Percentiles rank a stretch among this genome's conserved stretches.
Evolutionary conservation across 768 basidiomycete species (phyloP).

Genomic region (Zangia roseola): DNA sequence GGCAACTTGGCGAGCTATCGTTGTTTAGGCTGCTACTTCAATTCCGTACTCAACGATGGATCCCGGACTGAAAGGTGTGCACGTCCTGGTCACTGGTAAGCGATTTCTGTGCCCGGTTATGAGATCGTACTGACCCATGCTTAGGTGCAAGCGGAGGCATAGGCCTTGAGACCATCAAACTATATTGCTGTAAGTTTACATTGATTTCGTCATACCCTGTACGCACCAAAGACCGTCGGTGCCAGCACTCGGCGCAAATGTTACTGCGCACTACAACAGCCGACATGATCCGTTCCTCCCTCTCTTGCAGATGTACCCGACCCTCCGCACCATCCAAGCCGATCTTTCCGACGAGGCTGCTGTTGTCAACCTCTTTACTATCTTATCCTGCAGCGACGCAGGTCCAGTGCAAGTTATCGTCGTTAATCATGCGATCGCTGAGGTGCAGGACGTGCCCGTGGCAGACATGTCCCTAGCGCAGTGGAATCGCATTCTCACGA

Average conservation of each 20-base stretch:
- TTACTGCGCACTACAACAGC: conserved; percentile 67
- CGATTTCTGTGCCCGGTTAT: neutral
- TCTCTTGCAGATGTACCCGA: conserved; percentile 38
- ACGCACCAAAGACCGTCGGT: neutral
- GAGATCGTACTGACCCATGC: neutral
- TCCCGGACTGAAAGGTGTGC: conserved; percentile 55
- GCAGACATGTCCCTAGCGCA: conserved; percentile 57
- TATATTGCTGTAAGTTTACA: conserved; percentile 49
- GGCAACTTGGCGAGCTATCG: too few relatives aligned
- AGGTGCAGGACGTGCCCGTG: conserved; percentile 41
- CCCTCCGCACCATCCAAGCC: conserved; percentile 41
- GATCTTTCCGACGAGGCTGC: conserved; percentile 54
- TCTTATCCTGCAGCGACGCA: conserved; percentile 24
- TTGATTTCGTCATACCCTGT: neutral
- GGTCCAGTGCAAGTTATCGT: conserved; percentile 55
- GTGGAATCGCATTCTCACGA: conserved; percentile 58
- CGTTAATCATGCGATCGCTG: conserved; percentile 60
- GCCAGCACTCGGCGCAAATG: conserved; percentile 63
- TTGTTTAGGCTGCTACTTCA: neutral
- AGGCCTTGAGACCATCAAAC: conserved; percentile 54
- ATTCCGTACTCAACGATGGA: conserved; percentile 38
- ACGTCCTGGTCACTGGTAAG: conserved; percentile 64
- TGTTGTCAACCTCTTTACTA: conserved; percentile 47
- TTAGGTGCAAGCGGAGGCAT: conserved; percentile 73
- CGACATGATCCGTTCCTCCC: conserved; percentile 42